phyloP scores from a whole-genome alignment of 2,329 filamentous ascomycete genomes.

The Xylariaceae sp. region DNA sequence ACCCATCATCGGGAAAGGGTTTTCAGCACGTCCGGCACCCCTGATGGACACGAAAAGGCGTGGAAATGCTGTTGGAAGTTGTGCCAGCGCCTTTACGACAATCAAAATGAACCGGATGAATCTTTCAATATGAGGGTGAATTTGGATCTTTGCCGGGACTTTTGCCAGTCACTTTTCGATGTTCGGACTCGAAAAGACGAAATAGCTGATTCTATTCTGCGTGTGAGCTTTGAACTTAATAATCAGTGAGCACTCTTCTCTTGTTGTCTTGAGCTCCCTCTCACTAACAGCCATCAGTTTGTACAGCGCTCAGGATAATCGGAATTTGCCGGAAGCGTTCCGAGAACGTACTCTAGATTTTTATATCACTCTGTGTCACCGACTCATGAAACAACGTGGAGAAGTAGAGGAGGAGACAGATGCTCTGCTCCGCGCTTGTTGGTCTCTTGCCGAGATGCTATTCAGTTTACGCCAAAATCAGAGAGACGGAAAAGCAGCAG shows the following conservation, averaged over 20 bases:
- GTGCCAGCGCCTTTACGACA: slow-evolving; percentile 84
- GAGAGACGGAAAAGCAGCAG: slow-evolving; percentile 65
- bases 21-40: slow-evolving; percentile 69
- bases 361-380: slow-evolving; percentile 88
- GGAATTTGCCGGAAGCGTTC: slow-evolving; percentile 78
- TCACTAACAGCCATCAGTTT: slow-evolving; percentile 44
- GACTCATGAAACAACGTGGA: slow-evolving; percentile 90
- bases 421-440: slow-evolving; percentile 78
- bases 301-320: slow-evolving; percentile 81
- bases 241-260: slow-evolving; percentile 61
- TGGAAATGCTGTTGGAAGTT: slow-evolving; percentile 95
- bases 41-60: slow-evolving; percentile 77
- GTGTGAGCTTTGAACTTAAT: slow-evolving; percentile 92
- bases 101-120: slow-evolving; percentile 65
- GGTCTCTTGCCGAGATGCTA: slow-evolving; percentile 87
- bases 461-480: slow-evolving; percentile 84
- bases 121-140: slow-evolving; percentile 67
- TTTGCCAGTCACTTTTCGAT: slow-evolving; percentile 89
- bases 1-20: slow-evolving; percentile 77
- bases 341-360: slow-evolving; percentile 88
- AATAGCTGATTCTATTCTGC: slow-evolving; percentile 75
- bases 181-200: slow-evolving; percentile 75
- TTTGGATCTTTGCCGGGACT: slow-evolving; percentile 83
- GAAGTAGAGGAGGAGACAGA: slow-evolving; percentile 79
- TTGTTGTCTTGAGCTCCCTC: not conserved